Percentiles rank a stretch among this genome's conserved stretches.
Conservation (phyloP, 805 yeast species). For the Jamesozyma gamospora region DNA sequence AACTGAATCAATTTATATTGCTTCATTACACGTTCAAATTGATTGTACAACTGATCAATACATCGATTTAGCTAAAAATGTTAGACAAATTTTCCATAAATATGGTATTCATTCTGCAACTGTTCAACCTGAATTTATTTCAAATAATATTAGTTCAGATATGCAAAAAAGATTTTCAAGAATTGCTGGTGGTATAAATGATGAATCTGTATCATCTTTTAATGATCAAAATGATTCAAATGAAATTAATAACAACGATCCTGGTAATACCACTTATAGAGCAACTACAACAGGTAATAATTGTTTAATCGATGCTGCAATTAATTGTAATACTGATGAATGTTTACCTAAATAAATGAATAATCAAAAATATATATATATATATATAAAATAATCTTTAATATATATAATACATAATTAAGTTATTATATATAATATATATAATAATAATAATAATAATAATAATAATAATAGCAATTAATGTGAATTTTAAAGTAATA, state of each 20-base stretch:
- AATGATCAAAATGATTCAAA: not conserved
- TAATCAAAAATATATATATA: too few species aligned
- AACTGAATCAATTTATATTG: slow-evolving; percentile 77
- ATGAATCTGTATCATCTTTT: not conserved
- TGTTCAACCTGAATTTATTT: slow-evolving; percentile 84
- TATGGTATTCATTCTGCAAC: slow-evolving; percentile 90
- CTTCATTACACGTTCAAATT: slow-evolving; percentile 80
- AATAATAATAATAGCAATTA: too few species aligned
- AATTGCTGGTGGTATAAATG: slow-evolving; percentile 13
- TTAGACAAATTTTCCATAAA: slow-evolving; percentile 68
- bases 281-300: slow-evolving; percentile 25
- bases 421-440: too few species aligned
- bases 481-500: too few species aligned
- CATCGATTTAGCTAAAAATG: slow-evolving; percentile 55
- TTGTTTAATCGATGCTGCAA: slow-evolving; percentile 43
- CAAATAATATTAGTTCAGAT: slow-evolving; percentile 25
- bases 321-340: slow-evolving; percentile 39
- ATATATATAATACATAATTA: too few species aligned
- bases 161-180: slow-evolving; percentile 28
- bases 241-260: not conserved
- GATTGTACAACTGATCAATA: slow-evolving; percentile 58
- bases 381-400: too few species aligned
- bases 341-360: slow-evolving; percentile 25
- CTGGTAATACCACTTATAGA: slow-evolving; percentile 25
- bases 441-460: too few species aligned